phyloP scores from a whole-genome alignment of 2,329 filamentous ascomycete species.

The Lecanicillium sp. region DNA sequence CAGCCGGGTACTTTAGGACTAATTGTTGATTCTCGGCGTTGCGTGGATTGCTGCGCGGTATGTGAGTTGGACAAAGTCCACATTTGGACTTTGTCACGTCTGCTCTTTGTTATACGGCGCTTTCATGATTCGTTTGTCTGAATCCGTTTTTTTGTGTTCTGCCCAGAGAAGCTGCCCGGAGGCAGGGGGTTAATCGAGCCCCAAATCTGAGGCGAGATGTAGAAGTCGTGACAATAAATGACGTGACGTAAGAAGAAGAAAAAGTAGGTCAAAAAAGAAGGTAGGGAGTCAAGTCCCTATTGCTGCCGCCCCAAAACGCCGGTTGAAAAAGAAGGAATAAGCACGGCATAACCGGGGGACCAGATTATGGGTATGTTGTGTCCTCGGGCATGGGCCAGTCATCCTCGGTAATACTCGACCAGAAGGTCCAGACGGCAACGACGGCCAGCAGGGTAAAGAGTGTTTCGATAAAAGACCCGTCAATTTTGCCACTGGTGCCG shows the following conservation, averaged over 20 bases:
- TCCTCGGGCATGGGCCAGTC: conserved; percentile 70
- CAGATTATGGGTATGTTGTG: conserved; percentile 29
- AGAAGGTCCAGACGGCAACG: conserved; percentile 84
- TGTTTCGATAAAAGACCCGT: conserved; percentile 87
- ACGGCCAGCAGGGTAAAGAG: conserved; percentile 85
- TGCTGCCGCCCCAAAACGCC: conserved; percentile 15
- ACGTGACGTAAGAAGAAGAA: conserved; percentile 5
- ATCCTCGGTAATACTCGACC: conserved; percentile 98
- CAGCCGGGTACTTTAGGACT: too few species aligned
- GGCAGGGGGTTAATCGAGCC: too few species aligned
- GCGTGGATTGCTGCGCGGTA: too few species aligned
- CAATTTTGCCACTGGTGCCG: conserved; percentile 76
- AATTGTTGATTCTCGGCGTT: too few species aligned
- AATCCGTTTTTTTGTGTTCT: conserved; percentile 1
- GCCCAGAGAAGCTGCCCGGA: conserved; percentile 2
- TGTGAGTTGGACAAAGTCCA: too few species aligned
- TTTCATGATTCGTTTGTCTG: background rate
- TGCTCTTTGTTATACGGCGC: background rate
- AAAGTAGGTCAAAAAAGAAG: conserved; percentile 11
- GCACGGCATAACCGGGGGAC: background rate
- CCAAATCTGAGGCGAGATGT: too few species aligned
- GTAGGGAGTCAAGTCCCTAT: conserved; percentile 1
- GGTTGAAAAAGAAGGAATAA: conserved; percentile 10
- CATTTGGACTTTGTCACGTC: too few species aligned
- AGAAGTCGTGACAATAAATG: too few species aligned